Evolutionary conservation across 192 early-diverging fungal species (phyloP).

Genomic region (Piromyces finnis): DNA sequence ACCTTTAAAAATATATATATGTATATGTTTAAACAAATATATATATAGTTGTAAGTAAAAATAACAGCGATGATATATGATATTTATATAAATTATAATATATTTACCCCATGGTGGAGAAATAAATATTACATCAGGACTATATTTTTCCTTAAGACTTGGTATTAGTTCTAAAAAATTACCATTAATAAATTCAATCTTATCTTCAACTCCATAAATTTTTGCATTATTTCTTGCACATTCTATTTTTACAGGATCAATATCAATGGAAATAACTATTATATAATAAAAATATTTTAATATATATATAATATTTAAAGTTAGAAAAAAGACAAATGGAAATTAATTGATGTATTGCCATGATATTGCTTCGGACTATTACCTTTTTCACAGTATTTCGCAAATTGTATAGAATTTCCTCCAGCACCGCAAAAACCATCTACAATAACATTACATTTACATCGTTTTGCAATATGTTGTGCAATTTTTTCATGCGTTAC

Average conservation of each 20-base stretch:
- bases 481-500: conserved; percentile 88
- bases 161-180: conserved; percentile 58
- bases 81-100: too few relatives aligned
- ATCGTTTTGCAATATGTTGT: conserved; percentile 50
- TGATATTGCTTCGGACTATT: too few relatives aligned
- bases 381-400: conserved; percentile 60
- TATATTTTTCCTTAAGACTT: not conserved
- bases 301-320: not conserved
- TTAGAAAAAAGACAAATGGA: conserved; percentile 5
- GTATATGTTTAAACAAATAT: too few relatives aligned
- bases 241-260: conserved; percentile 53
- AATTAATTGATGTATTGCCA: too few relatives aligned
- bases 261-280: conserved; percentile 79
- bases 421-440: conserved; percentile 94
- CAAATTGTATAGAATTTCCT: conserved; percentile 95
- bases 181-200: conserved; percentile 85
- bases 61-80: too few relatives aligned
- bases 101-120: not conserved
- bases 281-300: not conserved
- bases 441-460: conserved; percentile 42
- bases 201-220: conserved; percentile 71
- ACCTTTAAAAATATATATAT: conserved; percentile 1
- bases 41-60: too few relatives aligned
- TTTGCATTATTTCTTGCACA: conserved; percentile 74
- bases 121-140: not conserved